A percentile compares a stretch with the other conserved stretches of the same genome.
Evolutionary conservation across 805 yeast genomes (phyloP).

Genomic region (Ogataea methylovora): DNA sequence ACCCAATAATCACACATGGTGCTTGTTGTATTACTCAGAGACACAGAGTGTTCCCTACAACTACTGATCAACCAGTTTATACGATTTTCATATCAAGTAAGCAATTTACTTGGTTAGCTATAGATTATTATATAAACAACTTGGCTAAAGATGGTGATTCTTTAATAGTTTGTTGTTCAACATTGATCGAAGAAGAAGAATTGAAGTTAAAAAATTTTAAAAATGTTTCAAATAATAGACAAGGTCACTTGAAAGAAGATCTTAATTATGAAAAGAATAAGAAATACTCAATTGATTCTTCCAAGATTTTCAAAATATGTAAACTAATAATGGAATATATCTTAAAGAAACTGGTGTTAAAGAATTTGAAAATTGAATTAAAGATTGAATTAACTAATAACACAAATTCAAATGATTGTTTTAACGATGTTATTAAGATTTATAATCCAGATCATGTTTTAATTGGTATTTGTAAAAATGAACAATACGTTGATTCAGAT

Average conservation of each 20-base stretch:
- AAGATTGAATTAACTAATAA: conserved; percentile 54
- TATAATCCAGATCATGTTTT: conserved; percentile 53
- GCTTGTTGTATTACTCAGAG: conserved; percentile 34
- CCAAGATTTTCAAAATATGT: background rate
- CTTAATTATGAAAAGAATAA: background rate
- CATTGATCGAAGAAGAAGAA: conserved; percentile 2
- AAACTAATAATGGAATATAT: conserved; percentile 36
- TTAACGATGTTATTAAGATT: conserved; percentile 46
- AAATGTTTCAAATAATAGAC: too few species aligned
- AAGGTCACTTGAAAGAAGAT: background rate
- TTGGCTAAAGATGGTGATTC: conserved; percentile 57
- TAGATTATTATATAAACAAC: conserved; percentile 54
- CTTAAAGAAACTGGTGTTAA: conserved; percentile 14
- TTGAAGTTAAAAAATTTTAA: too few species aligned
- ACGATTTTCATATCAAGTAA: conserved; percentile 51
- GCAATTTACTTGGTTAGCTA: conserved; percentile 64
- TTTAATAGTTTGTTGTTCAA: conserved; percentile 38
- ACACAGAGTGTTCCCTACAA: conserved; percentile 27
- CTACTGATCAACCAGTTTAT: background rate
- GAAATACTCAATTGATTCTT: conserved; percentile 1
- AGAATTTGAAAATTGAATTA: conserved; percentile 36
- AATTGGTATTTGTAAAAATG: conserved; percentile 27
- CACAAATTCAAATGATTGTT: conserved; percentile 34
- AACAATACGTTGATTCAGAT: conserved; percentile 16
- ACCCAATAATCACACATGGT: conserved; percentile 22